Conservation (phyloP, 768 basidiomycete genomes). For the Trametes elegans region DNA sequence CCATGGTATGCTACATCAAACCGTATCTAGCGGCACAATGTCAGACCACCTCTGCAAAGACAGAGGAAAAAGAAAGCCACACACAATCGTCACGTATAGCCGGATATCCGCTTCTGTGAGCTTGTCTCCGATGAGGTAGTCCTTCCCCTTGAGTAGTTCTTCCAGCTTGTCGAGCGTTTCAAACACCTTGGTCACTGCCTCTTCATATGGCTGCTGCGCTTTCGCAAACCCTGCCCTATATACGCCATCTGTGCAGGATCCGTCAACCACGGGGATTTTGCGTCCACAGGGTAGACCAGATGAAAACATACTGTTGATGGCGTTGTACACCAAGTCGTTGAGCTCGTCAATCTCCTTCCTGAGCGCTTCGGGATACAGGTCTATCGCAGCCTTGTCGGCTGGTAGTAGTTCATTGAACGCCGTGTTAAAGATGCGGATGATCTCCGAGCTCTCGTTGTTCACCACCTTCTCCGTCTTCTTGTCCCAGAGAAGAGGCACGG, state of each 20-base stretch:
- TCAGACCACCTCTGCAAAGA: background rate
- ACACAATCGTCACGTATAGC: slow-evolving; percentile 87
- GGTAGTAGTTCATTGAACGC: slow-evolving; percentile 76
- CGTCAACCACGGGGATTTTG: no score
- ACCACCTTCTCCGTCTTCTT: slow-evolving; percentile 84
- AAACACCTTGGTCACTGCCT: slow-evolving; percentile 74
- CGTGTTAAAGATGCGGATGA: slow-evolving; percentile 90
- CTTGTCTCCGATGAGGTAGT: slow-evolving; percentile 78
- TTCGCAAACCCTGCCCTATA: slow-evolving; percentile 90
- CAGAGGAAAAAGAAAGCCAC: slow-evolving; percentile 24
- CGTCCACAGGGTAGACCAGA: no score
- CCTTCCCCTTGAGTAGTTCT: slow-evolving; percentile 67
- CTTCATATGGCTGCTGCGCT: slow-evolving; percentile 76
- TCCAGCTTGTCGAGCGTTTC: slow-evolving; percentile 80
- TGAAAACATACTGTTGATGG: slow-evolving; percentile 68
- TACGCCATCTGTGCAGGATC: slow-evolving; percentile 59
- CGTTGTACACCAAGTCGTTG: slow-evolving; percentile 84
- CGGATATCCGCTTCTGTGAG: slow-evolving; percentile 86
- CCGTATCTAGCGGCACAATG: slow-evolving; percentile 51
- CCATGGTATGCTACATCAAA: slow-evolving; percentile 89
- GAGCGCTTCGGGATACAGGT: slow-evolving; percentile 76
- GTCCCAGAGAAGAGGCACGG: slow-evolving; percentile 92
- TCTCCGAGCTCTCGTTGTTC: slow-evolving; percentile 94
- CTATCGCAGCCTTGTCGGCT: slow-evolving; percentile 59
- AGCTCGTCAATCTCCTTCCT: slow-evolving; percentile 77